Conservation (phyloP, 495 filamentous ascomycete species). For the Daldinia loculata region DNA sequence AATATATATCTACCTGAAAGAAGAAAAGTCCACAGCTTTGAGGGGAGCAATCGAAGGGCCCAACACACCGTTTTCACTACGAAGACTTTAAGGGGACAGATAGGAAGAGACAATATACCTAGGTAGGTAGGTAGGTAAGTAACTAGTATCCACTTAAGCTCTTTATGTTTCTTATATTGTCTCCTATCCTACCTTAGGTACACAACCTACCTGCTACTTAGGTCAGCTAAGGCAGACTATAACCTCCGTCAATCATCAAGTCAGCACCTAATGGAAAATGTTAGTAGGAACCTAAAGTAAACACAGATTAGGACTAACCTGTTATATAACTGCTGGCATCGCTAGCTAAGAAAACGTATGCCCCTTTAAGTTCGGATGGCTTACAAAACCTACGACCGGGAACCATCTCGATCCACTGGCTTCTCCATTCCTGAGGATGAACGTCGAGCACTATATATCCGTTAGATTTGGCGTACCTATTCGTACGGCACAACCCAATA, state of each 20-base stretch:
- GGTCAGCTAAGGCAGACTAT: constrained; percentile 51
- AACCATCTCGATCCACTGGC: constrained; percentile 38
- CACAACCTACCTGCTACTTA: neutral
- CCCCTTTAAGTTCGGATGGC: constrained; percentile 73
- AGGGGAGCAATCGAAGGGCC: no score
- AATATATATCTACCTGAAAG: neutral
- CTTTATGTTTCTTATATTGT: neutral
- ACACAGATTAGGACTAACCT: constrained; percentile 12
- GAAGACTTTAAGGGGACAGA: no score
- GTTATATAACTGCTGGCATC: constrained; percentile 63
- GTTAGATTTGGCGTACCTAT: constrained; percentile 4
- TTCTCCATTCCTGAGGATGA: constrained; percentile 41
- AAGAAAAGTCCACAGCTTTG: no score
- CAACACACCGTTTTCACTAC: no score
- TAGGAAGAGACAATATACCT: neutral
- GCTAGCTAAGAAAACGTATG: constrained; percentile 70
- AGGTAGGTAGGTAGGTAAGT: no score
- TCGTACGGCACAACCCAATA: neutral
- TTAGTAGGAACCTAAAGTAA: neutral
- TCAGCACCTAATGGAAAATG: constrained; percentile 21
- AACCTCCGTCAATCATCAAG: constrained; percentile 54
- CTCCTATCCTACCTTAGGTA: neutral
- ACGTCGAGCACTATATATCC: constrained; percentile 32
- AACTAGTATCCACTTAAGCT: neutral
- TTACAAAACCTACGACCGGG: constrained; percentile 51